Base-by-base conservation (phyloP, 805 yeast species). In the Tetrapisispora nanseiensis region DNA sequence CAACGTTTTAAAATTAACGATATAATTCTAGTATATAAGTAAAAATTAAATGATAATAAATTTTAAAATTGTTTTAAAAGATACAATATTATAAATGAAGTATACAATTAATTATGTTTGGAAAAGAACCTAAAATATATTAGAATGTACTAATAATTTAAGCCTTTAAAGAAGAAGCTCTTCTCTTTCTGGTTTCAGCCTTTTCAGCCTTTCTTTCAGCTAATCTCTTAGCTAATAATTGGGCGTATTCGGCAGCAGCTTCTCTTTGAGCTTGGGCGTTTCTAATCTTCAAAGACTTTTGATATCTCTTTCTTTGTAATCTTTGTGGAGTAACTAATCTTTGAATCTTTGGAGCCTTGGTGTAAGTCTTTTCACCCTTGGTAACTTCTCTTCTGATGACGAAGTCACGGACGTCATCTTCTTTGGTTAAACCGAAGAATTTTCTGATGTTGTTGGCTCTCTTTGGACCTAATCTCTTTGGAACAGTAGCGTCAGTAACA, bases 331-430 rank as follows among this genome's bases (percentile, higher is more conserved):
- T 92, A 58, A 92, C 94, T 67, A 92, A 83, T 76, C 98, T 86
- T 79, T 92, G 98, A 78, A 92, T 90, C 85, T 85, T 90, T 77
- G 98, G 98, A 68, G 98, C 98, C 85, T 92, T 92, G 75, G 97
- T 86, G 89, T 84, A 92, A 67, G 86, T 81, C 82, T 86, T 86
- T 66, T 89, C 97, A 77, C 94, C 94, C 82, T 92, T 94, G 76
- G 82, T 82, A 60, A 92, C 82, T 72, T 90, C 96, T 77, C 98
- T 89, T 80, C 97, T 92, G 68, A 92, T 81, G 62, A 92, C 98
- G 74, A 78, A 92, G 74, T 77, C 74, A 70, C 74, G 71, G 54
- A 70, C 75, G 60, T 68, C 72, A 57, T 68, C 72, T 60, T 68
- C 66, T 61, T 62, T 61, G 56, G 66, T 47, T 56, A 62, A 83